Base-by-base conservation (phyloP, 345 rosid species). In the Hibiscus mutabilis region DNA sequence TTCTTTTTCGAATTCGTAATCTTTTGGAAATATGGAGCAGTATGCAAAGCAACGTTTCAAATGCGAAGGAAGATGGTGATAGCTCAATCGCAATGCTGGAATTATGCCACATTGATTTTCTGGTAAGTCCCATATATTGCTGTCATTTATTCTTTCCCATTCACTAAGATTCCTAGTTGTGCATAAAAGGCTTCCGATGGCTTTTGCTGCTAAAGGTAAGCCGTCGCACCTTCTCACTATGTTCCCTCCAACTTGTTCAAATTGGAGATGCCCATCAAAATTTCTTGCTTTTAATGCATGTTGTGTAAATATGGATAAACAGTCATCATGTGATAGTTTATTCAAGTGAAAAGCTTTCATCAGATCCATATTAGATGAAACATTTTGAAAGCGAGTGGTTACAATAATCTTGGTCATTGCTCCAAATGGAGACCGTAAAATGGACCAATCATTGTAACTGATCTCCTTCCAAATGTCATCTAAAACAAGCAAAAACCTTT, bases 201-300 rank as follows among this genome's bases (percentile, higher is more conserved):
- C 63, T 76, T 69, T 79, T 58, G 83, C 82, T 47, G 86, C 70
- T 70, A 81, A 73, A 7, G 88, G 86, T 70, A 85, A 67, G 2
- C 86, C 83, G 2, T 73, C 58, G 16, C 86, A 83, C 22, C 72
- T 80, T 13, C 53, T 76, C 58, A 79, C 86, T 22, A 81, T 81
- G 9, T 72, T 58, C 62, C 76, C 68, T 6, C 85, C 82, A 66
- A 79, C 78, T 57, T 76, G 70, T 66, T 82, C 73, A 13, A 82
- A 46, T 31, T 79, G 35, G 2, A 66, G 81, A 56, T 60, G 63
- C 5, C 7, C 42, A 49, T 49, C 57, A 0, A 76, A 72, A 46
- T 53, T 52, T 13, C 16, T 21, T 13, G 14, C 42, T 3, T 47
- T 44, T 27, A 74, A 68, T 15, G 82, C 75, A 61, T 71, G 76